A percentile compares a stretch with the other conserved stretches of the same genome.
Evolutionary conservation across 179 eudicot species (phyloP).

Genomic region (Pouteria campechiana): DNA sequence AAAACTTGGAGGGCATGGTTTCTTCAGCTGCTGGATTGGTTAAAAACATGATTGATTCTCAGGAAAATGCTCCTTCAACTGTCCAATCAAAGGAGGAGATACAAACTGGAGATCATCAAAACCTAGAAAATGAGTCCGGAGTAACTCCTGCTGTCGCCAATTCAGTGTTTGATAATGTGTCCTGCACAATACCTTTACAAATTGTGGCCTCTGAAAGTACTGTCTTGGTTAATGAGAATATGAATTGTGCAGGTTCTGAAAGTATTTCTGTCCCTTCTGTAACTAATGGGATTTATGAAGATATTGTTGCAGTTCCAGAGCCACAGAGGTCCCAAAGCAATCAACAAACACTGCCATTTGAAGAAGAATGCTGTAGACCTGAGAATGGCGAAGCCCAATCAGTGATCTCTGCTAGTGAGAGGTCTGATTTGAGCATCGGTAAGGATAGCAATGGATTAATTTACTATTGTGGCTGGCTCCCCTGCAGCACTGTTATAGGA

Average conservation of each 20-base stretch:
- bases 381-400: conserved; percentile 19
- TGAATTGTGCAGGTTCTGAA: conserved; percentile 10
- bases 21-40: no score
- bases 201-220: no score
- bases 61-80: conserved; percentile 16
- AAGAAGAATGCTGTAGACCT: conserved; percentile 15
- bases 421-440: conserved; percentile 16
- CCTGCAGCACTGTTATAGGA: no score
- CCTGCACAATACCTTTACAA: no score
- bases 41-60: no score
- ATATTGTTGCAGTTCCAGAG: conserved; percentile 2
- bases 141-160: conserved; percentile 13
- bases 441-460: conserved; percentile 6
- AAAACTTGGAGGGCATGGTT: no score
- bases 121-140: conserved; percentile 11
- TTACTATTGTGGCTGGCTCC: conserved; percentile 5
- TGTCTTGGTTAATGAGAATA: no score
- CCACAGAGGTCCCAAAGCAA: conserved; percentile 15
- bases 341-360: conserved; percentile 14
- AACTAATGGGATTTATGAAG: conserved; percentile 11
- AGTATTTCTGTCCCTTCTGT: background rate
- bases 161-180: no score
- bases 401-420: conserved; percentile 12
- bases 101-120: conserved; percentile 13
- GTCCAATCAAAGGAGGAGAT: conserved; percentile 11